Evolutionary conservation across 2,329 filamentous ascomycete species (phyloP).

Genomic region (Aspergillus udagawae): DNA sequence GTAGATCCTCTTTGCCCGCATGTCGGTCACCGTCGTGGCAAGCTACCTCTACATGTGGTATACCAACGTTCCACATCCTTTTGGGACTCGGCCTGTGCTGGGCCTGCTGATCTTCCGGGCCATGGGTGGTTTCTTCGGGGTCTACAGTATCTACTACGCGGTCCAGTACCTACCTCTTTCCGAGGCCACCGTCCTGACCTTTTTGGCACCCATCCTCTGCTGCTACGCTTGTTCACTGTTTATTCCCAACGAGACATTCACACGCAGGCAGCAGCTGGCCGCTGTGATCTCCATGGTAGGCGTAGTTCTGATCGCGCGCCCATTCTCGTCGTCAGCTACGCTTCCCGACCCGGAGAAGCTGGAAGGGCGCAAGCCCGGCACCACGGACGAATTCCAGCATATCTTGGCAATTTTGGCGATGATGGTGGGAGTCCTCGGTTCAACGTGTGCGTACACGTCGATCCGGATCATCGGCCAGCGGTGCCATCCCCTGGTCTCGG

Average conservation of each 20-base stretch:
- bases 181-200: slow-evolving; percentile 86
- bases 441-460: slow-evolving; percentile 69
- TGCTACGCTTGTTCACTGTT: slow-evolving; percentile 76
- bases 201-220: slow-evolving; percentile 73
- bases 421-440: slow-evolving; percentile 72
- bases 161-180: slow-evolving; percentile 76
- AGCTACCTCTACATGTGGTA: slow-evolving; percentile 72
- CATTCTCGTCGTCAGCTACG: slow-evolving; percentile 36
- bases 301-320: slow-evolving; percentile 78
- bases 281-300: slow-evolving; percentile 71
- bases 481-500: slow-evolving; percentile 76
- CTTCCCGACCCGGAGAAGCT: slow-evolving; percentile 13
- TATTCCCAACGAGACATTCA: slow-evolving; percentile 69
- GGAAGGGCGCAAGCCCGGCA: slow-evolving; percentile 23
- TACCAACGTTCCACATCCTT: slow-evolving; percentile 61
- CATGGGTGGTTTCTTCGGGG: slow-evolving; percentile 69
- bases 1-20: slow-evolving; percentile 71
- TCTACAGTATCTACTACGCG: slow-evolving; percentile 73
- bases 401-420: slow-evolving; percentile 67
- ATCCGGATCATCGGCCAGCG: slow-evolving; percentile 77
- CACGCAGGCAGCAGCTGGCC: slow-evolving; percentile 70
- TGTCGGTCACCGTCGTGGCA: slow-evolving; percentile 66
- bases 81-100: slow-evolving; percentile 65
- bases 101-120: slow-evolving; percentile 66
- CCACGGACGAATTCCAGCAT: slow-evolving; percentile 58